A percentile compares a stretch with the other conserved stretches of the same genome.
Conservation (phyloP, 1,284 basidiomycete species). For the Leccinum brunneo-olivaceum region DNA sequence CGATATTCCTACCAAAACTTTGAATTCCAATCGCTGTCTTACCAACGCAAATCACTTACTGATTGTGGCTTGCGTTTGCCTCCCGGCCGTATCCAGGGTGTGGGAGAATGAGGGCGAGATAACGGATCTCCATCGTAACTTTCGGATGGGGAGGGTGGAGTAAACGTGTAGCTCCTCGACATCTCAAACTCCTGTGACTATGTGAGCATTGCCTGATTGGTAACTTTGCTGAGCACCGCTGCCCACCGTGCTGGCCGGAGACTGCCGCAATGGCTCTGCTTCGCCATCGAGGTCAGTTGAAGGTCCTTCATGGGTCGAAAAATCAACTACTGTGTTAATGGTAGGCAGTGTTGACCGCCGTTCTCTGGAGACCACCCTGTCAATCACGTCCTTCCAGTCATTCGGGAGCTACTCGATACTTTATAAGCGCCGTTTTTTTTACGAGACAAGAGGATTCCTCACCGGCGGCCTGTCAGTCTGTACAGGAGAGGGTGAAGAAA, state of each 20-base stretch:
- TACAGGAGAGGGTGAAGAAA: constrained; percentile 21
- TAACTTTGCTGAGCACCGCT: constrained; percentile 24
- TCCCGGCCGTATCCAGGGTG: constrained; percentile 26
- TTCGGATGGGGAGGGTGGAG: constrained; percentile 32
- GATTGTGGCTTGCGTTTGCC: constrained; percentile 32
- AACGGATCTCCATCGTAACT: constrained; percentile 33
- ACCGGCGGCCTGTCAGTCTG: constrained; percentile 42
- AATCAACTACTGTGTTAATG: constrained; percentile 33
- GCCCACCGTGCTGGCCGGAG: constrained; percentile 33
- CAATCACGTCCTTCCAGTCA: constrained; percentile 45
- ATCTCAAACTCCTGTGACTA: constrained; percentile 30
- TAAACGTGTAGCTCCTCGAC: constrained; percentile 28
- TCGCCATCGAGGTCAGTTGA: constrained; percentile 28
- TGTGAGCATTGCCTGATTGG: constrained; percentile 25
- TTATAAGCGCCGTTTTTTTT: constrained; percentile 9
- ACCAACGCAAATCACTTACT: constrained; percentile 19
- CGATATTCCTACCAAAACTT: constrained; percentile 38
- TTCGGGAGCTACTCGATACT: constrained; percentile 38
- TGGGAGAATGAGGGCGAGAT: constrained; percentile 30
- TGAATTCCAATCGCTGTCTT: constrained; percentile 4
- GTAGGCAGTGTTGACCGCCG: constrained; percentile 29
- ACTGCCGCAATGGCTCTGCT: constrained; percentile 31
- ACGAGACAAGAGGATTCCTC: constrained; percentile 14
- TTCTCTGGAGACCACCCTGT: constrained; percentile 31
- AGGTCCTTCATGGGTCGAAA: constrained; percentile 27